phyloP scores from a whole-genome alignment of 805 yeast species.

The Metschnikowia borealis region DNA sequence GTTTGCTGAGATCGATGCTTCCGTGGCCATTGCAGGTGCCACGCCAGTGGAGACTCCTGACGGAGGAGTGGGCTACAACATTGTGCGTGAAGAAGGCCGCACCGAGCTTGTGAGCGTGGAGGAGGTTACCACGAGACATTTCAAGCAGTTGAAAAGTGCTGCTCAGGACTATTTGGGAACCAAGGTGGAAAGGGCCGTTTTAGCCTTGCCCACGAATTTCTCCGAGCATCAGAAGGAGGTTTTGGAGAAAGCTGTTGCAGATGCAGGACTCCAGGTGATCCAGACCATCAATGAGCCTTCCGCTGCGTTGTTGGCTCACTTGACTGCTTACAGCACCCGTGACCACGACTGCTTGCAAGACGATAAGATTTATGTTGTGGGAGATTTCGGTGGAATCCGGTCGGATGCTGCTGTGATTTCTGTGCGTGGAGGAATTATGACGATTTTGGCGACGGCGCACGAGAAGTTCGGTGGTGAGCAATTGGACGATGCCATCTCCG shows the following conservation, averaged over 20 bases:
- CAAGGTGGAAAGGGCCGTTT: conserved; percentile 73
- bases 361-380: conserved; percentile 83
- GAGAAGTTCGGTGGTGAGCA: conserved; percentile 84
- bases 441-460: conserved; percentile 82
- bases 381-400: conserved; percentile 95
- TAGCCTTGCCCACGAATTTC: conserved; percentile 89
- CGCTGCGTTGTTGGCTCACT: conserved; percentile 84
- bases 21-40: conserved; percentile 59
- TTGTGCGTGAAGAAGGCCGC: conserved; percentile 47
- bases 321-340: conserved; percentile 33
- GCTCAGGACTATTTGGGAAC: conserved; percentile 92
- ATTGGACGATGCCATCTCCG: conserved; percentile 75
- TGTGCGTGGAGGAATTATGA: conserved; percentile 89
- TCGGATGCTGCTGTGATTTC: conserved; percentile 94
- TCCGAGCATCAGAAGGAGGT: conserved; percentile 66
- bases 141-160: conserved; percentile 74
- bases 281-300: conserved; percentile 92
- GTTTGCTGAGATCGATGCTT: conserved; percentile 64
- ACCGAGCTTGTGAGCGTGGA: conserved; percentile 61
- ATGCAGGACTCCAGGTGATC: conserved; percentile 73
- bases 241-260: conserved; percentile 55
- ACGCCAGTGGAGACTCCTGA: conserved; percentile 49
- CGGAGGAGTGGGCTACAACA: conserved; percentile 68
- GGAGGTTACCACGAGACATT: conserved; percentile 80
- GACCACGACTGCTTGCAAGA: conserved; percentile 43